phyloP scores from a whole-genome alignment of 495 filamentous ascomycete species.

The Staphylotrichum longicolle region DNA sequence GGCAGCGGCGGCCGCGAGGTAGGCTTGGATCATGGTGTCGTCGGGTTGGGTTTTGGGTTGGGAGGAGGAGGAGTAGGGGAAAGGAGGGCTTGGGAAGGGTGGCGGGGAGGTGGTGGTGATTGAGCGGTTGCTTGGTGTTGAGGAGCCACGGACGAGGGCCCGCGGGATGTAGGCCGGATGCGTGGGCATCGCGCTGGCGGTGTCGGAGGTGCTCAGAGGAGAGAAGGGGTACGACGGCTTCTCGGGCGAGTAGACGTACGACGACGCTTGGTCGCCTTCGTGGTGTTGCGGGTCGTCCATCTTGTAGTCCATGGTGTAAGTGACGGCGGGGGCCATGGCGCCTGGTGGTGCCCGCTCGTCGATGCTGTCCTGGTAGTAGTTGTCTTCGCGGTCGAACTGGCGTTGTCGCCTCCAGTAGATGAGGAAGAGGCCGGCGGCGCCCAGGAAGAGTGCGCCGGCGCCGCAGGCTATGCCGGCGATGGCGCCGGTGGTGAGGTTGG shows the following conservation, averaged over 20 bases:
- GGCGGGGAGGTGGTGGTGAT: constrained; percentile 9
- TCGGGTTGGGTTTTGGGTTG: constrained; percentile 6
- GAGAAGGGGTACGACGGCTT: constrained; percentile 23
- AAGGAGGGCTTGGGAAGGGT: constrained; percentile 7
- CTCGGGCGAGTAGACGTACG: constrained; percentile 26
- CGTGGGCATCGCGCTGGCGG: constrained; percentile 40
- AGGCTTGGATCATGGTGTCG: constrained; percentile 15
- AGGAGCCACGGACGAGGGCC: constrained; percentile 33
- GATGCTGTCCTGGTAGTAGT: constrained; percentile 13
- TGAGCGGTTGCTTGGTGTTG: constrained; percentile 16
- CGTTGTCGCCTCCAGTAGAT: constrained; percentile 44
- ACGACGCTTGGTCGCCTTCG: constrained; percentile 32
- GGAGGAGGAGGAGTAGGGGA: not conserved
- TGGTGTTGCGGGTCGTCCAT: constrained; percentile 27
- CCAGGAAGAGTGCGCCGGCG: constrained; percentile 39
- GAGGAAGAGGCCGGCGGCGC: constrained; percentile 38
- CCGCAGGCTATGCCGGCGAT: constrained; percentile 48
- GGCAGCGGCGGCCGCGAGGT: not conserved
- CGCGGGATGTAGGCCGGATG: constrained; percentile 50
- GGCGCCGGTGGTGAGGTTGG: constrained; percentile 41
- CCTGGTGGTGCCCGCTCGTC: constrained; percentile 12
- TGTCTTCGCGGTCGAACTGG: constrained; percentile 27
- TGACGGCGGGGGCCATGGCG: constrained; percentile 19
- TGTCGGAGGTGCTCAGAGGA: constrained; percentile 21
- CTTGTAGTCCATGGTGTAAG: constrained; percentile 38